A percentile compares a stretch with the other conserved stretches of the same genome.
Evolutionary conservation across 2,329 filamentous ascomycete species (phyloP).

Genomic region (Aspergillus tubingensis): DNA sequence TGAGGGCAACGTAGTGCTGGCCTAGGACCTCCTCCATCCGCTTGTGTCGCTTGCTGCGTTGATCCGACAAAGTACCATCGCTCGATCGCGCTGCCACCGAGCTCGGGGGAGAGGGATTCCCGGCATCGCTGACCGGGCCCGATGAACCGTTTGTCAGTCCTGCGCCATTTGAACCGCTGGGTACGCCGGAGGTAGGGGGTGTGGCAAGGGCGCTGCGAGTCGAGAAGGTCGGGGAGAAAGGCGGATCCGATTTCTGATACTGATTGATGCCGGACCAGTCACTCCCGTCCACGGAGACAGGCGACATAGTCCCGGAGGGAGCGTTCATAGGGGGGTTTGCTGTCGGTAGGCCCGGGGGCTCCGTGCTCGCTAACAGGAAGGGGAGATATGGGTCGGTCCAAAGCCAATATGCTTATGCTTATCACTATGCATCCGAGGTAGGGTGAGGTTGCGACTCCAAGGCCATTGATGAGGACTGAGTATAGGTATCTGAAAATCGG

Average conservation of each 20-base stretch:
- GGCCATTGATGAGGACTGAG: slow-evolving; percentile 13
- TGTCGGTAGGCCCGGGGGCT: slow-evolving; percentile 10
- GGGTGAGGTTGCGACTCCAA: slow-evolving; percentile 5
- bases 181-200: slow-evolving; percentile 65
- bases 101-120: slow-evolving; percentile 78
- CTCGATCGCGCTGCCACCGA: slow-evolving; percentile 77
- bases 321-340: slow-evolving; percentile 61
- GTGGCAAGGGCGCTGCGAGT: slow-evolving; percentile 58
- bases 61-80: slow-evolving; percentile 69
- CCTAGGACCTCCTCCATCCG: slow-evolving; percentile 69
- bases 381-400: slow-evolving; percentile 8
- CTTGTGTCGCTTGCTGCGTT: slow-evolving; percentile 60
- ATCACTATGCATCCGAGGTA: slow-evolving; percentile 20
- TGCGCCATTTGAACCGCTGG: slow-evolving; percentile 60
- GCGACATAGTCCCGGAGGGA: slow-evolving; percentile 75
- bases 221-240: slow-evolving; percentile 53
- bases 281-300: slow-evolving; percentile 77
- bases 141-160: slow-evolving; percentile 28
- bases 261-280: slow-evolving; percentile 75
- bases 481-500: slow-evolving; percentile 7
- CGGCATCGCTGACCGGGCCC: slow-evolving; percentile 30
- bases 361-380: slow-evolving; percentile 4
- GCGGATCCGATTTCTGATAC: slow-evolving; percentile 56
- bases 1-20: slow-evolving; percentile 80
- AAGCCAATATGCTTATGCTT: neutral